phyloP scores from a whole-genome alignment of 768 basidiomycete species.

The Mycena kentingensis region DNA sequence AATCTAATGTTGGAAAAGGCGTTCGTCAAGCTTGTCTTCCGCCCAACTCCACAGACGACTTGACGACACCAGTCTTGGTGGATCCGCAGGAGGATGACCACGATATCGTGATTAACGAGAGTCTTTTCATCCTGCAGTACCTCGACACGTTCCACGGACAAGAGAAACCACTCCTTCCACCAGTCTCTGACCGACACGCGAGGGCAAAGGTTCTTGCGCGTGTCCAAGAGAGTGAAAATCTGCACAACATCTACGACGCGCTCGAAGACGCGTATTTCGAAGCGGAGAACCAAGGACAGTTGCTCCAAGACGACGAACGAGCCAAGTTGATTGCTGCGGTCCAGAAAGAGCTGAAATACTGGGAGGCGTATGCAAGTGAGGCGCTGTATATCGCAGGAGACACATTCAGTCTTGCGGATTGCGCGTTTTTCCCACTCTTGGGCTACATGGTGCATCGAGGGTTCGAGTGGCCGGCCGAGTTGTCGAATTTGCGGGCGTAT shows the following conservation, averaged over 20 bases:
- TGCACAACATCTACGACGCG: slow-evolving; percentile 28
- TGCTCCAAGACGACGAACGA: slow-evolving; percentile 16
- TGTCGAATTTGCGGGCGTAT: slow-evolving; percentile 28
- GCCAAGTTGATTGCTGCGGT: slow-evolving; percentile 20
- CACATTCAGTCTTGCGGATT: slow-evolving; percentile 29
- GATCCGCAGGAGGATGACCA: slow-evolving; percentile 16
- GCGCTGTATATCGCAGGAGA: slow-evolving; percentile 28
- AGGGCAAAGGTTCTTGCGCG: slow-evolving; percentile 24
- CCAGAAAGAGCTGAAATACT: slow-evolving; percentile 28
- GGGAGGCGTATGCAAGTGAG: slow-evolving; percentile 27
- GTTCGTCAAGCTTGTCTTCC: too few species aligned
- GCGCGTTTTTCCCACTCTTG: slow-evolving; percentile 31
- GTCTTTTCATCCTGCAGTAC: slow-evolving; percentile 33
- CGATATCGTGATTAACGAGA: slow-evolving; percentile 28
- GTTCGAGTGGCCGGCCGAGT: slow-evolving; percentile 27
- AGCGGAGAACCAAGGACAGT: slow-evolving; percentile 18
- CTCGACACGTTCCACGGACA: slow-evolving; percentile 28
- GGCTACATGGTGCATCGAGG: slow-evolving; percentile 33
- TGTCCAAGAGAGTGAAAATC: slow-evolving; percentile 33
- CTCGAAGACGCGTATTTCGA: slow-evolving; percentile 31
- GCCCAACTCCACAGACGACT: too few species aligned
- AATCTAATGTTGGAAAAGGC: too few species aligned
- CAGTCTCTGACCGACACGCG: slow-evolving; percentile 16
- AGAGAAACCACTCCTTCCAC: slow-evolving; percentile 26
- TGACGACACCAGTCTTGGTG: slow-evolving; percentile 30